phyloP scores from a whole-genome alignment of 225 moss, liverwort and hornwort species.

The Lunularia cruciata region DNA sequence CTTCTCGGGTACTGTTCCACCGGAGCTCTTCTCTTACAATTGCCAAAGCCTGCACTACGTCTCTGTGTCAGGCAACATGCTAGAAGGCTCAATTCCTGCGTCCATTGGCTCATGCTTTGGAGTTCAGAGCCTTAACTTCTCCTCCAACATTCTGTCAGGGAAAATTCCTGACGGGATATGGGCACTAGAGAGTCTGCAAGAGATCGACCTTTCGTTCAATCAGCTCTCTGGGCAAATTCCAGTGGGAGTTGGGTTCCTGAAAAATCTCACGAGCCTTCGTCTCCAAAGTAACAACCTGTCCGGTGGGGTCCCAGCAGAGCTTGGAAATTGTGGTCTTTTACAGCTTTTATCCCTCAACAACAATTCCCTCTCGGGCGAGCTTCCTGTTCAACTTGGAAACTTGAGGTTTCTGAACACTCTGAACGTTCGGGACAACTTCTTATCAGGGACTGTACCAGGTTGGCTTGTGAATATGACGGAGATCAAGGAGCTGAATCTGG shows the following conservation, averaged over 20 bases:
- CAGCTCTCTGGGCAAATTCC: constrained; percentile 67
- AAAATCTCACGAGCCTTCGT: constrained; percentile 69
- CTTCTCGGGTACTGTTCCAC: constrained; percentile 57
- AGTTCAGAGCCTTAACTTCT: constrained; percentile 64
- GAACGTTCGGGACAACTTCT: constrained; percentile 55
- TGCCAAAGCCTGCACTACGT: constrained; percentile 67
- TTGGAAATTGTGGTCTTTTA: constrained; percentile 59
- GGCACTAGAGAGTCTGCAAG: constrained; percentile 54
- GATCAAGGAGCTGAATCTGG: constrained; percentile 70
- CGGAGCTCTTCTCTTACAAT: constrained; percentile 58
- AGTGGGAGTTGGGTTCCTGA: constrained; percentile 60
- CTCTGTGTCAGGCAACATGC: constrained; percentile 56
- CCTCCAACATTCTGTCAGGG: constrained; percentile 71
- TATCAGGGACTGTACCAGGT: constrained; percentile 64
- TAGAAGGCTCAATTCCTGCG: constrained; percentile 67
- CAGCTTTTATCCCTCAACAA: constrained; percentile 58
- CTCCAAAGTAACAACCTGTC: constrained; percentile 72
- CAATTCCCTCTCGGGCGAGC: constrained; percentile 59
- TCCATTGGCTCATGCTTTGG: constrained; percentile 62
- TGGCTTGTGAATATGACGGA: constrained; percentile 71
- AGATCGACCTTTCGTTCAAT: constrained; percentile 80
- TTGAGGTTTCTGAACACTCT: constrained; percentile 56
- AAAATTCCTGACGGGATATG: constrained; percentile 58
- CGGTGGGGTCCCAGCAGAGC: constrained; percentile 57
- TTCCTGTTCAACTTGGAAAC: constrained; percentile 75